These are phyloP conservation scores for Aspergillus tubingensis DNA, from an alignment of 2,329 filamentous ascomycete species.

Conservation along the genomic window DNA sequence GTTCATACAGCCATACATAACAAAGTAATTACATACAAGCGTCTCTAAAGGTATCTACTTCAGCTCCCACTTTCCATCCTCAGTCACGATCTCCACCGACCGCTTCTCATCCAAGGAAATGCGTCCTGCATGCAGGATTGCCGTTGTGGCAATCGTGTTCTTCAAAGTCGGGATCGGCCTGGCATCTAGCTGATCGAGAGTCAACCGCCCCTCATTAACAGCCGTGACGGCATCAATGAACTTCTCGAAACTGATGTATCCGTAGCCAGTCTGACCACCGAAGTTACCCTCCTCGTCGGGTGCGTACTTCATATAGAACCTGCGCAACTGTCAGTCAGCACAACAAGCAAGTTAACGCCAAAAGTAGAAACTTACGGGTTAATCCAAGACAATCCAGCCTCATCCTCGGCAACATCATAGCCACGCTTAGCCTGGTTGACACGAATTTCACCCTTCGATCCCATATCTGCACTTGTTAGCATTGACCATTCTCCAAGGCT, in stretches of 20 bases:
- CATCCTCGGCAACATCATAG: conserved; percentile 91
- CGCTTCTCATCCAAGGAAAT: conserved; percentile 80
- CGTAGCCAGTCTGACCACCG: conserved; percentile 85
- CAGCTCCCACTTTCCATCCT: conserved; percentile 62
- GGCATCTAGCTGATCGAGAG: conserved; percentile 73
- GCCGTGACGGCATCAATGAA: conserved; percentile 84
- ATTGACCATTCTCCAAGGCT: background rate
- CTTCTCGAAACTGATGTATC: conserved; percentile 93
- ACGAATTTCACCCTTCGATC: conserved; percentile 77
- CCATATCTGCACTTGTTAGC: conserved; percentile 60
- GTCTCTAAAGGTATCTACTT: conserved; percentile 40
- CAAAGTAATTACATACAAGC: background rate
- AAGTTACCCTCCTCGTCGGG: conserved; percentile 96
- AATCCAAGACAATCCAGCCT: conserved; percentile 72
- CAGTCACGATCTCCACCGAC: conserved; percentile 67
- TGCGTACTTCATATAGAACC: conserved; percentile 90
- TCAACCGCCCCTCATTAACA: conserved; percentile 72
- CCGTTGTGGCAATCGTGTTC: conserved; percentile 89
- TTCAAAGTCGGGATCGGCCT: conserved; percentile 80
- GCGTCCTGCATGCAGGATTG: conserved; percentile 84
- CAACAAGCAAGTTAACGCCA: background rate
- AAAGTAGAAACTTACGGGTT: conserved; percentile 64
- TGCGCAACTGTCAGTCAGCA: conserved; percentile 21
- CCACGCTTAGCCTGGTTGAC: conserved; percentile 92
- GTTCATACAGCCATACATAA: background rate